These are phyloP conservation scores for Rauvolfia tetraphylla DNA, from an alignment of 257 asterid species.

Conservation along the genomic window DNA sequence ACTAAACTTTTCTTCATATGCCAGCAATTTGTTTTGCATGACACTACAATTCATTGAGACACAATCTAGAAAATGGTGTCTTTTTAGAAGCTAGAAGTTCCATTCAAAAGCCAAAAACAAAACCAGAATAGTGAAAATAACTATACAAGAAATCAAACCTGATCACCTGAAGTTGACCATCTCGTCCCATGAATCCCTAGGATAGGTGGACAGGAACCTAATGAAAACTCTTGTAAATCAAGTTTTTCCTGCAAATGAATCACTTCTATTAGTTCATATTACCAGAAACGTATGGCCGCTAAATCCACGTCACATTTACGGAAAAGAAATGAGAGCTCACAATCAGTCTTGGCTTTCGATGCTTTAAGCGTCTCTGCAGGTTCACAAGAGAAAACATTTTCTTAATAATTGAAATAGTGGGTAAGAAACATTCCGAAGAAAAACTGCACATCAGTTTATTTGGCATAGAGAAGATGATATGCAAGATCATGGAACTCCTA, in stretches of 20 bases:
- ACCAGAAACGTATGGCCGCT: conserved; percentile 9
- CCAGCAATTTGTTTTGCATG: not conserved
- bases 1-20: not conserved
- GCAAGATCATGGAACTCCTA: not conserved
- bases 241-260: conserved; percentile 69
- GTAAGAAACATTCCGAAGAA: not conserved
- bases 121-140: not conserved
- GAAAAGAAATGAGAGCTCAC: conserved; percentile 47
- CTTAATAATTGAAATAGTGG: not conserved
- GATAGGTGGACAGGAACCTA: conserved; percentile 85
- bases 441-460: not conserved
- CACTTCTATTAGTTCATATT: conserved; percentile 6
- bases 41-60: not conserved
- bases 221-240: conserved; percentile 78
- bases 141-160: conserved; percentile 54
- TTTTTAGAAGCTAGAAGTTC: not conserved
- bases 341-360: conserved; percentile 71
- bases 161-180: conserved; percentile 82
- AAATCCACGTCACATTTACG: conserved; percentile 16
- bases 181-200: conserved; percentile 80
- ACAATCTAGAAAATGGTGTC: not conserved
- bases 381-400: conserved; percentile 14
- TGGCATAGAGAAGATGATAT: not conserved
- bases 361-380: conserved; percentile 89
- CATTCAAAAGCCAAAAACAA: not conserved